These are phyloP conservation scores for Cryptococcus sp. DNA, from an alignment of 1,284 basidiomycete genomes.

Conservation along the genomic window DNA sequence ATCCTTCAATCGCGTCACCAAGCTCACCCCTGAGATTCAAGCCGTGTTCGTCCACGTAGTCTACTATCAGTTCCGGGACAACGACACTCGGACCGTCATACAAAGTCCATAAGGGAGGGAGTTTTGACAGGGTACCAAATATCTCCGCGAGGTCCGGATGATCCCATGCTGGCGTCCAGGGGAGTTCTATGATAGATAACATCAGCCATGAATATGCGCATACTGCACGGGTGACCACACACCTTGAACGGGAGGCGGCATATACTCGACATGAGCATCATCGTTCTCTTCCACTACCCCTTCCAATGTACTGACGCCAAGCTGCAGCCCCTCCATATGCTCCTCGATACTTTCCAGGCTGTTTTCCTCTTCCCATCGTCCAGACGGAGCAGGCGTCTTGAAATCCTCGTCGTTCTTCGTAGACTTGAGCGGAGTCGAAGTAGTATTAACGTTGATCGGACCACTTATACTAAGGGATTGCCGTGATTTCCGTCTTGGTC, in stretches of 20 bases:
- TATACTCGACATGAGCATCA: conserved; percentile 38
- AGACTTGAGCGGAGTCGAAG: conserved; percentile 17
- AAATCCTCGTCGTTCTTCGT: conserved; percentile 13
- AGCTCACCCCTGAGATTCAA: conserved; percentile 20
- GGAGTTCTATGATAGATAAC: conserved; percentile 6
- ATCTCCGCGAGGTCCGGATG: conserved; percentile 20
- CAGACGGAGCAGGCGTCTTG: conserved; percentile 27
- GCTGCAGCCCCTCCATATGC: conserved; percentile 13
- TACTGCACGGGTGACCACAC: conserved; percentile 4
- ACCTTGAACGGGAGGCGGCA: conserved; percentile 39
- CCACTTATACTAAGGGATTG: conserved; percentile 13
- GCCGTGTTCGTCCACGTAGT: not conserved
- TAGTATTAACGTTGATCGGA: not conserved
- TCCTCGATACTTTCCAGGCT: conserved; percentile 40
- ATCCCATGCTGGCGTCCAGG: conserved; percentile 27
- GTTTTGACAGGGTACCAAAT: conserved; percentile 14
- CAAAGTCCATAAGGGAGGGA: conserved; percentile 26
- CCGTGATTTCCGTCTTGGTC: conserved; percentile 33
- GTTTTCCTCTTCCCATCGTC: conserved; percentile 42
- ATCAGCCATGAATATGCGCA: not conserved
- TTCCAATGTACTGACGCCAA: conserved; percentile 16
- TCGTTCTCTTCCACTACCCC: conserved; percentile 27
- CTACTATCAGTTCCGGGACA: conserved; percentile 12
- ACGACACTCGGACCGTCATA: conserved; percentile 5
- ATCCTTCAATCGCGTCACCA: not conserved